These are phyloP conservation scores for Xylaria flabelliformis DNA, from an alignment of 495 filamentous ascomycete species.

Conservation along the genomic window DNA sequence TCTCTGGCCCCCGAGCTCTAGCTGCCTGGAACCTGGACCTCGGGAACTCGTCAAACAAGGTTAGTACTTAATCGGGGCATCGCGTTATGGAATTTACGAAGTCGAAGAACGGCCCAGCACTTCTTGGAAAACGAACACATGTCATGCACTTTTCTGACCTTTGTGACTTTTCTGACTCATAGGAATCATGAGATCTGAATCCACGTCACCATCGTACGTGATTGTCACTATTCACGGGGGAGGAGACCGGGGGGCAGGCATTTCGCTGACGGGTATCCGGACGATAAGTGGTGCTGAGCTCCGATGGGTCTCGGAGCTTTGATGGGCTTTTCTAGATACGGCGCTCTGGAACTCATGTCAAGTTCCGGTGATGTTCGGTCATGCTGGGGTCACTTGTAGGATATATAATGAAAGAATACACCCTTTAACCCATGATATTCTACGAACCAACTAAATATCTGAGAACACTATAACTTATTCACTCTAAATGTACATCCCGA, in stretches of 20 bases:
- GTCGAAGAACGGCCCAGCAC: not conserved
- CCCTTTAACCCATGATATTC: not conserved
- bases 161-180: not conserved
- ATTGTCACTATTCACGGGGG: not conserved
- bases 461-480: not conserved
- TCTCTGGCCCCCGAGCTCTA: too few species aligned
- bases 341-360: not conserved
- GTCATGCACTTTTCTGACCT: not conserved
- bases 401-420: slow-evolving; percentile 11
- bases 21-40: too few species aligned
- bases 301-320: slow-evolving; percentile 19
- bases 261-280: not conserved
- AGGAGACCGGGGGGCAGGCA: too few species aligned
- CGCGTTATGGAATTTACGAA: not conserved
- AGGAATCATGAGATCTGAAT: not conserved
- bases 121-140: not conserved
- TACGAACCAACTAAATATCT: not conserved
- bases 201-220: not conserved
- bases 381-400: not conserved
- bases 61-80: not conserved
- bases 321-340: not conserved
- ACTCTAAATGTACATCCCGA: slow-evolving; percentile 8
- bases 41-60: not conserved
- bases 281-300: slow-evolving; percentile 4
- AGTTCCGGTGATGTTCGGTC: slow-evolving; percentile 13